Conservation (phyloP, 441 rosid species). For the Metrosideros polymorpha region DNA sequence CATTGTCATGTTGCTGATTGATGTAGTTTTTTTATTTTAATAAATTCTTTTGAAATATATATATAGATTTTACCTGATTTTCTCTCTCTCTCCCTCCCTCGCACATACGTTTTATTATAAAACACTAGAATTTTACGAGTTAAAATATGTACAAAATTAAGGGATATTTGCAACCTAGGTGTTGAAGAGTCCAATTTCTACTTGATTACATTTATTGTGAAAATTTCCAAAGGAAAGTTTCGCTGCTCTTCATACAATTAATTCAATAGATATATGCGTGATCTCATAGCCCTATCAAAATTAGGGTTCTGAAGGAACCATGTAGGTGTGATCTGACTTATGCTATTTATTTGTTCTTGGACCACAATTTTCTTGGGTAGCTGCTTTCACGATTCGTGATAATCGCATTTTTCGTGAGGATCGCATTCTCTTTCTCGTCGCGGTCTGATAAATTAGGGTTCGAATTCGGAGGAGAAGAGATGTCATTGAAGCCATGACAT, state of each 20-base stretch:
- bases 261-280: not conserved
- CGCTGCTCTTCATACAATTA: not conserved
- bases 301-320: not conserved
- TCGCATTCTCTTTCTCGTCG: rapidly evolving
- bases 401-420: not conserved
- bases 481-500: not conserved
- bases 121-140: not conserved
- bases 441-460: not conserved
- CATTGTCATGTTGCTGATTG: not conserved
- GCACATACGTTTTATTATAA: not conserved
- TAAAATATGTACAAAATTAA: not conserved
- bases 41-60: not conserved
- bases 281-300: not conserved
- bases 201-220: not conserved
- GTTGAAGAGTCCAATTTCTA: not conserved
- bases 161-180: not conserved
- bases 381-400: not conserved
- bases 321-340: not conserved
- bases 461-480: not conserved
- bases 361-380: not conserved
- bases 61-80: not conserved
- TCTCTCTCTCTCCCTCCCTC: rapidly evolving
- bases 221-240: not conserved
- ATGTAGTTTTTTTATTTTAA: not conserved
- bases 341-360: not conserved